These are phyloP conservation scores for Nelumbo lutea DNA, from an alignment of 164 flowering plant species.

Conservation along the genomic window DNA sequence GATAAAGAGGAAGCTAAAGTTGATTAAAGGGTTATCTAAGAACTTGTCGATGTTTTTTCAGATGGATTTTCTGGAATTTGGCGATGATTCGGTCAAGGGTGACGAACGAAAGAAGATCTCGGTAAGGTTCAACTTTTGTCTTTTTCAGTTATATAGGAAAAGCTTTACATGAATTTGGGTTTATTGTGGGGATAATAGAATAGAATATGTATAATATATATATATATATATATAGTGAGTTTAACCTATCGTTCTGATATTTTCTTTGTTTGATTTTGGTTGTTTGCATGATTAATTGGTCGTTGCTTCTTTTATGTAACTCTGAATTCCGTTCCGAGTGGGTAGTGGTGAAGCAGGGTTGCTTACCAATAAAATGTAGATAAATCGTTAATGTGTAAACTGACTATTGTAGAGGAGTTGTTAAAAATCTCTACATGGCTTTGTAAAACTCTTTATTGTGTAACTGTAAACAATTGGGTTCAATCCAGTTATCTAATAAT, in stretches of 20 bases:
- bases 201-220: no score
- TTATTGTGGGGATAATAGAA: no score
- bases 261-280: background rate
- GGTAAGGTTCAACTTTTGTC: slow-evolving; percentile 17
- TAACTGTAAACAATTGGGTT: background rate
- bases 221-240: no score
- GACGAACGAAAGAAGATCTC: slow-evolving; percentile 12
- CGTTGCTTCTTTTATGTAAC: background rate
- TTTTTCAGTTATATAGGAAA: background rate
- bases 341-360: no score
- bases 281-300: background rate
- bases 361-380: background rate
- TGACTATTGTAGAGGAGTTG: background rate
- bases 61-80: slow-evolving; percentile 14
- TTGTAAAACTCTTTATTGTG: background rate
- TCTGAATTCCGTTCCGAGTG: no score
- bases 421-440: background rate
- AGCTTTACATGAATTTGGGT: no score
- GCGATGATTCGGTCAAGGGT: slow-evolving; percentile 1
- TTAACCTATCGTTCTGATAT: no score
- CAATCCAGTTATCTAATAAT: background rate
- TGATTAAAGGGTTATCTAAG: slow-evolving; percentile 25
- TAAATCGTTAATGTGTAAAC: background rate
- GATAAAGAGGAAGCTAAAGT: slow-evolving; percentile 29
- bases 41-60: slow-evolving; percentile 21